Conservation (phyloP, 192 early-diverging fungal species). For the Geosiphon pyriformis region DNA sequence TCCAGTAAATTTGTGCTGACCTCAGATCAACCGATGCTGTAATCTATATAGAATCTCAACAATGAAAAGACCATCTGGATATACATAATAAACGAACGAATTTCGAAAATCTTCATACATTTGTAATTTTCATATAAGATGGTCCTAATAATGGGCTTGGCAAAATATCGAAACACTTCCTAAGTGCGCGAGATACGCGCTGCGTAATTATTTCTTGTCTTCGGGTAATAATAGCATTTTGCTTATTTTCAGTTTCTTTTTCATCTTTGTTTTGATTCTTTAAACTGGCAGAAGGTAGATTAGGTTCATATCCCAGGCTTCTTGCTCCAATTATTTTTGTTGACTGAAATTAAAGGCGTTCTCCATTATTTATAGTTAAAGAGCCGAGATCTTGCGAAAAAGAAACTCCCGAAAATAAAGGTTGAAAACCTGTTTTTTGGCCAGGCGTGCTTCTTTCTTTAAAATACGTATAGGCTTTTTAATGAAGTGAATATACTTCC, state of each 20-base stretch:
- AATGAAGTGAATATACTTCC: not conserved
- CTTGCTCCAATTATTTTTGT: not conserved
- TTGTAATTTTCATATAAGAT: not conserved
- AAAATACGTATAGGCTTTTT: not conserved
- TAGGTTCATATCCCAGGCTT: not conserved
- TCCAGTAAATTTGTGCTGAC: not conserved
- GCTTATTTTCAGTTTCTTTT: not conserved
- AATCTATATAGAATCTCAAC: too few species aligned
- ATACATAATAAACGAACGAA: too few species aligned
- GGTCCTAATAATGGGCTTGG: not conserved
- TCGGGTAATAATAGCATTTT: not conserved
- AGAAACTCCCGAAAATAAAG: too few species aligned
- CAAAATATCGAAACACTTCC: not conserved
- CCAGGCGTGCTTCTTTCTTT: not conserved
- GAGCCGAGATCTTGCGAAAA: too few species aligned
- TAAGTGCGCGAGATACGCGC: not conserved
- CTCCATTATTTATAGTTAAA: too few species aligned
- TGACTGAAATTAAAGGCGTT: too few species aligned
- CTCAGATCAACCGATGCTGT: not conserved
- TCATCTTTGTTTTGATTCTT: not conserved
- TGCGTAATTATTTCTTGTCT: not conserved
- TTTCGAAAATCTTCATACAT: not conserved
- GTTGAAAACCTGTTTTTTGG: not conserved
- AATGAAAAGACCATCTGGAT: too few species aligned
- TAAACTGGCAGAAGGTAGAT: not conserved